These are phyloP conservation scores for Lolium perenne DNA, from an alignment of 176 grass and related monocot genomes.

Conservation along the genomic window DNA sequence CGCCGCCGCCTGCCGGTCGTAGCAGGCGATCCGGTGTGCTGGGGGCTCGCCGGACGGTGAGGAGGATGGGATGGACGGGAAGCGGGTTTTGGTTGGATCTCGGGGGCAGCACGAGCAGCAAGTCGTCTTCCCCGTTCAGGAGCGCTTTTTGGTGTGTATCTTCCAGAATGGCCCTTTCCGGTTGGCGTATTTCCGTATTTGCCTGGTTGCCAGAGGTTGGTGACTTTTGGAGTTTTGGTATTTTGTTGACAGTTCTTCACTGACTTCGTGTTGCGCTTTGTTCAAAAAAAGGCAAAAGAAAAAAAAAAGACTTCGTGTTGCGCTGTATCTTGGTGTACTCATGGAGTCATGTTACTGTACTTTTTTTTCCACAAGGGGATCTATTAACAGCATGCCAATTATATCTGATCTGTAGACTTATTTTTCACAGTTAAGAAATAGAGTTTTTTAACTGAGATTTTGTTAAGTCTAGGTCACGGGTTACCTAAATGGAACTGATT, in stretches of 20 bases:
- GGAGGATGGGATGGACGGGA: not conserved
- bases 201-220: not conserved
- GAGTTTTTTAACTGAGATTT: no score
- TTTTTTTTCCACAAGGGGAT: no score
- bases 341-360: no score
- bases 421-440: no score
- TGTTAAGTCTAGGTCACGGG: no score
- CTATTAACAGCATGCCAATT: no score
- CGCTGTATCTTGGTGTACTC: not conserved
- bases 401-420: no score
- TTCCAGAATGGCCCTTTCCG: slow-evolving; percentile 36
- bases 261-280: not conserved
- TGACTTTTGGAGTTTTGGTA: not conserved
- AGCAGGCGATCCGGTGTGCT: slow-evolving; percentile 2
- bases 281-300: no score
- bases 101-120: slow-evolving; percentile 28
- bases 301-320: not conserved
- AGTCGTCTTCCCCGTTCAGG: slow-evolving; percentile 48
- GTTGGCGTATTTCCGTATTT: slow-evolving; percentile 51
- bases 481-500: no score
- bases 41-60: slow-evolving; percentile 45
- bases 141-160: slow-evolving; percentile 43
- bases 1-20: not conserved
- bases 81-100: slow-evolving; percentile 52
- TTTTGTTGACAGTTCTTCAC: not conserved